Evolutionary conservation across 2,329 filamentous ascomycete species (phyloP), one percentile per base, ranked within the genome.

Genomic region (Ophiognomonia clavigignenti-juglandacearum): DNA sequence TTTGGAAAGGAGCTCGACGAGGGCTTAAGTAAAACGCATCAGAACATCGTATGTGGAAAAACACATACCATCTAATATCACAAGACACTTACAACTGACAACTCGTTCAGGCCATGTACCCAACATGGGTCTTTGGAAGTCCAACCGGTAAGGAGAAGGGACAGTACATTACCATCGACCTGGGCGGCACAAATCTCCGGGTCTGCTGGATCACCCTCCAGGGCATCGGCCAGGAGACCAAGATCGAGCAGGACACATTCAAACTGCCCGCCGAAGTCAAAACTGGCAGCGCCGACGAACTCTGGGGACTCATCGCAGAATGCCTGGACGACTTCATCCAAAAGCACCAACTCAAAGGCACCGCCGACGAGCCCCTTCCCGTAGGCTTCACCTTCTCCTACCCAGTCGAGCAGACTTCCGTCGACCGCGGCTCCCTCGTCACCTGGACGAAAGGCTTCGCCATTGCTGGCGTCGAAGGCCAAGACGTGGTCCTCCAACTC

Each of bases 141-240:
- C 86, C 86, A 51, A 85, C 88, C 70, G 86, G 86, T 49, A 85
- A 82, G 9, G 86, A 90, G 65, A 86, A 87, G 75, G 84, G 63
- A 6, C 48, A 58, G 2, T 64, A 57, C 26, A 51, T 66, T 4
- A 59, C 61, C 4, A 56, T 66, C 19, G 64, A 66, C 31, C 54
- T 66, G 1, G 64, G 64, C 1, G 64, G 64, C 1, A 66, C 63
- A 6, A 65, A 66, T 27, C 55, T 61, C 29, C 54, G 64, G 11
- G 56, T 66, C 10, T 66, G 61, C 19, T 61, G 59, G 1, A 58
- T 66, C 2, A 45, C 60, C 7, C 37, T 66, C 27, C 41, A 45
- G 23, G 47, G 47, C 14, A n/a, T 13, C 14, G 20, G 31, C 7
- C 26, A 45, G 2, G 76, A 79, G 62, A 79, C 80, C 32, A 77